These are phyloP conservation scores for Cystobasidiopsis lactophilus DNA, from an alignment of 768 basidiomycete species.

Conservation along the genomic window DNA sequence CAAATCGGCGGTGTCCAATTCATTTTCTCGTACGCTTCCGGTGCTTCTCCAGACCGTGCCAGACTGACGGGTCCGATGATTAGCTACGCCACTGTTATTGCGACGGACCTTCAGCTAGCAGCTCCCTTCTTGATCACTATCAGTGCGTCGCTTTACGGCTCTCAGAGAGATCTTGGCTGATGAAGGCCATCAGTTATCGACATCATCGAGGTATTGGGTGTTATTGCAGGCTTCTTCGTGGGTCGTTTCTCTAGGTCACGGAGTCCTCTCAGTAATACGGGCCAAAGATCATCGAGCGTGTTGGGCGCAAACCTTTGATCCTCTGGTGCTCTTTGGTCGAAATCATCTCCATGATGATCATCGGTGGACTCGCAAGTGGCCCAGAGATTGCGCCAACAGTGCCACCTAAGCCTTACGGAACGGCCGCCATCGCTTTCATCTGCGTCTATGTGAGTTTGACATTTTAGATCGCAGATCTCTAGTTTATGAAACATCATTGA, in stretches of 20 bases:
- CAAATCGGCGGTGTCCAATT: constrained; percentile 22
- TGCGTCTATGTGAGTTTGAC: too few species aligned
- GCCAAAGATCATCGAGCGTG: constrained; percentile 14
- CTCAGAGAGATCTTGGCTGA: neutral
- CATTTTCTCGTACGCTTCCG: constrained; percentile 21
- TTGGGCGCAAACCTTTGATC: constrained; percentile 22
- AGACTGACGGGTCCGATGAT: neutral
- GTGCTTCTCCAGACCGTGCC: neutral
- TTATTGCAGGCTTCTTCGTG: constrained; percentile 9
- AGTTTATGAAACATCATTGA: neutral
- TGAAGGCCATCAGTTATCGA: neutral
- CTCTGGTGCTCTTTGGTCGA: constrained; percentile 11
- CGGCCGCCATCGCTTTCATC: neutral
- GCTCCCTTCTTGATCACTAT: neutral
- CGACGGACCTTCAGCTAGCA: neutral
- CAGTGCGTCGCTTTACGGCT: neutral
- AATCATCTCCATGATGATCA: neutral
- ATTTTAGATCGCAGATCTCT: too few species aligned
- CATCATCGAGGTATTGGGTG: constrained; percentile 12
- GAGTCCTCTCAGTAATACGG: neutral
- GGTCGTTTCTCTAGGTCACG: neutral
- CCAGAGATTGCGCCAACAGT: neutral
- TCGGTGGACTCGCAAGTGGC: neutral
- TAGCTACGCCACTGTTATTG: neutral
- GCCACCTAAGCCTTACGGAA: neutral